phyloP scores from a whole-genome alignment of 768 basidiomycete genomes.

The Tephrocybe sp. region DNA sequence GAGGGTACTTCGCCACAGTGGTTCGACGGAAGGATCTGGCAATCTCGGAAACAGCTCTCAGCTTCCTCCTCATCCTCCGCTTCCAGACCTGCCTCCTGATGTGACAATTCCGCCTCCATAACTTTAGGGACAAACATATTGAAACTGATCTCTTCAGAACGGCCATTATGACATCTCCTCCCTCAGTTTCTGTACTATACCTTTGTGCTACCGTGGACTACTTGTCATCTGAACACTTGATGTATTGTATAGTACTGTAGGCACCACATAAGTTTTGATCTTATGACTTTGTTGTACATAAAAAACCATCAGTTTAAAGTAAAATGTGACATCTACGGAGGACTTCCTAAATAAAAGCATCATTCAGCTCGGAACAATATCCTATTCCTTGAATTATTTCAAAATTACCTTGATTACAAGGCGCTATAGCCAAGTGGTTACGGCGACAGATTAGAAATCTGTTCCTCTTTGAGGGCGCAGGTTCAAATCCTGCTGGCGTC shows the following conservation, averaged over 20 bases:
- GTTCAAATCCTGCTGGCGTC: slow-evolving; percentile 57
- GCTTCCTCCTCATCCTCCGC: slow-evolving; percentile 41
- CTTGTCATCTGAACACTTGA: too few relatives aligned
- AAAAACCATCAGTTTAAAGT: too few relatives aligned
- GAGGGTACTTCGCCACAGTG: slow-evolving; percentile 45
- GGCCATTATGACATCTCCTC: not conserved
- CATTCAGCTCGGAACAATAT: too few relatives aligned
- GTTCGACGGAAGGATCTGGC: slow-evolving; percentile 24
- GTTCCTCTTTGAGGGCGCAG: slow-evolving; percentile 53
- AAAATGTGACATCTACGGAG: too few relatives aligned
- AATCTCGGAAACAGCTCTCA: slow-evolving; percentile 20
- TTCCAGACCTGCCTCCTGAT: slow-evolving; percentile 20
- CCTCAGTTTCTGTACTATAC: not conserved
- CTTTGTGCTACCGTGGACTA: too few relatives aligned
- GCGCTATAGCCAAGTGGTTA: slow-evolving; percentile 79
- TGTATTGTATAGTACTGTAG: too few relatives aligned
- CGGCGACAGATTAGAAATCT: slow-evolving; percentile 70
- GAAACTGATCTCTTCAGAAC: not conserved
- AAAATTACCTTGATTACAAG: too few relatives aligned
- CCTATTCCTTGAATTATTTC: too few relatives aligned
- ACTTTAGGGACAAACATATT: not conserved
- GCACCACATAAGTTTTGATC: too few relatives aligned
- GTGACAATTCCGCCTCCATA: not conserved
- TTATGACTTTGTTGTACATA: too few relatives aligned
- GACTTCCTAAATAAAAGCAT: too few relatives aligned